Evolutionary conservation across 352 stramenopile genomes (phyloP), one percentile per base, ranked within the genome.

Genomic region (Aphanomyces cochlioides): DNA sequence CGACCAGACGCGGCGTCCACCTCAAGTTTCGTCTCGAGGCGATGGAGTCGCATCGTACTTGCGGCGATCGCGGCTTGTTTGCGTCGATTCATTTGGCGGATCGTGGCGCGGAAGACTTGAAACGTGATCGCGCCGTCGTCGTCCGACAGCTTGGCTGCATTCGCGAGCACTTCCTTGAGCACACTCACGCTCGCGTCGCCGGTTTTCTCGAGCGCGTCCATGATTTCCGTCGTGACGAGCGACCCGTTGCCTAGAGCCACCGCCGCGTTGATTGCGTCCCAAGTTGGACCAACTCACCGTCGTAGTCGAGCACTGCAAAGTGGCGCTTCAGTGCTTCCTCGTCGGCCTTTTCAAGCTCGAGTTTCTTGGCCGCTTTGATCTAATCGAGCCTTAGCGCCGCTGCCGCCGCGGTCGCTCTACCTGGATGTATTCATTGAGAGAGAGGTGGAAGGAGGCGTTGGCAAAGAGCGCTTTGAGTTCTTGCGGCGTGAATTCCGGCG

Each of bases 61-160:
- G 67, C 66, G 0, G 84, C 84, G 37, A 92, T 90, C 8, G 80
- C 78, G 39, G 81, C 80, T 69, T 90, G 77, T 72, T 86, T 77
- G n/a, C 61, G 77, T 21, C 83, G 81, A 61, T 92, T 92, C 38
- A 88, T 77, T 5, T 81, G 75, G 38, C 78, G 81, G 48, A 90
- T 90, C 3, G 83, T 82, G 34, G 48, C 37, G 13, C 74, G 77
- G 39, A 92, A 92, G 41, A 87, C 74, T 37, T 83, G 76, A 45
- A 90, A 87, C 5, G 81, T 89, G 76, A 92, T 89, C 63, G 90
- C 80, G 7, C 83, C 83, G 34, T 80, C 75, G 7, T 75, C 74
- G 28, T 28, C 28, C 13, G 40, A 50, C 3, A 67, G 47, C 17
- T 59, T 60, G 19, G 64, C 39, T 7, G 64, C 64, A 10, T 54